phyloP scores from a whole-genome alignment of 1,139 yeast species.

The Hemisphaericaspora subhashii region DNA sequence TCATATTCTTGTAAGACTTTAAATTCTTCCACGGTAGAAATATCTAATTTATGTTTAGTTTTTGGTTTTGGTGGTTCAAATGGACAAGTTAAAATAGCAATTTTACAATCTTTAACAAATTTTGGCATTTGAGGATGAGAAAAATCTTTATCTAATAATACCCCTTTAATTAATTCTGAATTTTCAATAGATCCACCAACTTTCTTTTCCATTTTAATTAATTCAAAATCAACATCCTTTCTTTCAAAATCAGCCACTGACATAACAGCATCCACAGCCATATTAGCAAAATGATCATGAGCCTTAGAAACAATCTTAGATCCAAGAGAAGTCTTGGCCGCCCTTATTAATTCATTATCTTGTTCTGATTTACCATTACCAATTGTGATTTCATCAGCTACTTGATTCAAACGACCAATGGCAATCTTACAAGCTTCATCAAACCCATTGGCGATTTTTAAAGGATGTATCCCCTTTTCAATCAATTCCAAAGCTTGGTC shows the following conservation, averaged over 20 bases:
- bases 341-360: conserved; percentile 55
- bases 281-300: conserved; percentile 90
- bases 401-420: conserved; percentile 67
- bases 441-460: conserved; percentile 94
- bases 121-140: conserved; percentile 99
- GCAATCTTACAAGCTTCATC: conserved; percentile 97
- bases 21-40: conserved; percentile 89
- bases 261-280: conserved; percentile 96
- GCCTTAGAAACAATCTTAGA: conserved; percentile 93
- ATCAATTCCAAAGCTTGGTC: conserved; percentile 94
- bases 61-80: conserved; percentile 99
- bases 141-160: conserved; percentile 91
- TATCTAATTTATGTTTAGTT: conserved; percentile 95
- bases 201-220: conserved; percentile 92
- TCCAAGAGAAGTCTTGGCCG: conserved; percentile 93
- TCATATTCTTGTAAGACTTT: conserved; percentile 87
- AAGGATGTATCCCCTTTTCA: conserved; percentile 96
- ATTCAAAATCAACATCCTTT: conserved; percentile 93
- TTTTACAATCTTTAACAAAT: conserved; percentile 71
- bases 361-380: conserved; percentile 51
- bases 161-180: conserved; percentile 83
- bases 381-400: conserved; percentile 63
- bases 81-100: conserved; percentile 96
- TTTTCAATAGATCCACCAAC: conserved; percentile 93
- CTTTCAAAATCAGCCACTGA: conserved; percentile 90